Conservation (phyloP, 1,139 yeast species). For the Nematodospora anomalae region DNA sequence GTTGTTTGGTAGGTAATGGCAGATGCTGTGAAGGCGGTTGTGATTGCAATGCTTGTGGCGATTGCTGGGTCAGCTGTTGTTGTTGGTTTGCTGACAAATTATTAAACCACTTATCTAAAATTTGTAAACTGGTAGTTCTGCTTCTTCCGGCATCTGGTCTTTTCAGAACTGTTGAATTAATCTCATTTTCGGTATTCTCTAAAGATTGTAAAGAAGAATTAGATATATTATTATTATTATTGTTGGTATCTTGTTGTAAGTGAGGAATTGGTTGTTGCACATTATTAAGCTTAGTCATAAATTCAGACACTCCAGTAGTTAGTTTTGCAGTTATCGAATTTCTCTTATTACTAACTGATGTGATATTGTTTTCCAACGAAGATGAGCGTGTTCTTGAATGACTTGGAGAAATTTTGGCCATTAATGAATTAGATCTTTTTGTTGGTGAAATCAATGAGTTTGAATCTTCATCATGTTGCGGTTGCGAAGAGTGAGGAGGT, state of each 20-base stretch:
- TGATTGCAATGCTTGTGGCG: slow-evolving; percentile 1
- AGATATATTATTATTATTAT: slow-evolving; percentile 27
- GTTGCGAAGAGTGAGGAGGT: too few species aligned
- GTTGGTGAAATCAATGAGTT: slow-evolving; percentile 14
- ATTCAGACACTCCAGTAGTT: slow-evolving; percentile 40
- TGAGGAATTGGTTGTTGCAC: slow-evolving; percentile 14
- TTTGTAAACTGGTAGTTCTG: slow-evolving; percentile 42
- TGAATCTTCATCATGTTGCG: slow-evolving; percentile 2
- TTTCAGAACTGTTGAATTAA: slow-evolving; percentile 6
- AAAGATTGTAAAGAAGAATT: slow-evolving; percentile 35
- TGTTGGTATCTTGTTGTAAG: slow-evolving; percentile 12
- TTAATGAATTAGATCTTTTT: slow-evolving; percentile 28
- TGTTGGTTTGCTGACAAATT: slow-evolving; percentile 22
- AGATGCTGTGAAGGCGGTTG: slow-evolving; percentile 3
- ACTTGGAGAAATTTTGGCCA: slow-evolving; percentile 34
- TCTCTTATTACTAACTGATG: slow-evolving; percentile 21
- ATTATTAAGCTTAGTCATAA: slow-evolving; percentile 42
- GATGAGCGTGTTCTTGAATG: slow-evolving; percentile 41
- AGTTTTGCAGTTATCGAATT: slow-evolving; percentile 43
- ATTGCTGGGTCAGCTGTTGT: slow-evolving; percentile 1
- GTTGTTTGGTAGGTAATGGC: not conserved
- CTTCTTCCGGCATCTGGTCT: slow-evolving; percentile 30
- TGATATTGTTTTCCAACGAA: slow-evolving; percentile 27
- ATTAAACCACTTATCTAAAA: slow-evolving; percentile 48
- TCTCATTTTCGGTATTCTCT: slow-evolving; percentile 24